A percentile compares a stretch with the other conserved stretches of the same genome.
These are phyloP conservation scores for Mortierella sp. DNA, from an alignment of 371 early-diverging fungal genomes.

Conservation along the genomic window DNA sequence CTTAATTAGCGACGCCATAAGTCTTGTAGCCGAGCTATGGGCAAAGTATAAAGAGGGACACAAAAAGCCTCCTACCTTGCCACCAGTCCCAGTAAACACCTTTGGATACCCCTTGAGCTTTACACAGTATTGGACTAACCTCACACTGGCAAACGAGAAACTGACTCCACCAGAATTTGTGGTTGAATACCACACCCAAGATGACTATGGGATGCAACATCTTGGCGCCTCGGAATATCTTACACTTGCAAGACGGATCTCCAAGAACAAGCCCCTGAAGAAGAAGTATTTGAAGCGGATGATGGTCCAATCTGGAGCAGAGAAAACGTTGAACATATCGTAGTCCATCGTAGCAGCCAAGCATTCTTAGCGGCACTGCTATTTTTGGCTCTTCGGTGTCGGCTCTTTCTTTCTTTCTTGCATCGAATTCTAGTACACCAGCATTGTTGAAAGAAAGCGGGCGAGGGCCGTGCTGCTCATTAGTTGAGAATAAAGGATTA, in stretches of 20 bases:
- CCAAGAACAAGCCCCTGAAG: slow-evolving; percentile 17
- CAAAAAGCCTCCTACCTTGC: slow-evolving; percentile 13
- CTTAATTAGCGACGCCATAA: background rate
- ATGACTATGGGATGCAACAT: slow-evolving; percentile 72
- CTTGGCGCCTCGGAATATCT: slow-evolving; percentile 65
- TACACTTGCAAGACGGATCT: slow-evolving; percentile 62
- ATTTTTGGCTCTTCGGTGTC: background rate
- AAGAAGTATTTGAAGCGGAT: slow-evolving; percentile 44
- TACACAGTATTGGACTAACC: slow-evolving; percentile 69
- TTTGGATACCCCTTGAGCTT: slow-evolving; percentile 66
- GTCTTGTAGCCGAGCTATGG: background rate
- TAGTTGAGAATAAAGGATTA: too few species aligned
- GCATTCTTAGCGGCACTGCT: too few species aligned
- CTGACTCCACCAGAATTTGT: slow-evolving; percentile 53
- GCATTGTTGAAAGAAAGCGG: too few species aligned
- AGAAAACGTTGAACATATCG: slow-evolving; percentile 22
- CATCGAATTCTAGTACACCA: too few species aligned
- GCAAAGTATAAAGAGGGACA: slow-evolving; percentile 22
- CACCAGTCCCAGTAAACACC: slow-evolving; percentile 21
- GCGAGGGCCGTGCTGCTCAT: too few species aligned
- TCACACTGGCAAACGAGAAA: slow-evolving; percentile 48
- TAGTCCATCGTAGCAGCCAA: too few species aligned
- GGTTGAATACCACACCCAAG: slow-evolving; percentile 70
- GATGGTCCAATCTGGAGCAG: slow-evolving; percentile 47
- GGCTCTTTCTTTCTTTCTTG: background rate